Base-by-base conservation (phyloP, 768 basidiomycete genomes). In the Floccularia luteovirens region DNA sequence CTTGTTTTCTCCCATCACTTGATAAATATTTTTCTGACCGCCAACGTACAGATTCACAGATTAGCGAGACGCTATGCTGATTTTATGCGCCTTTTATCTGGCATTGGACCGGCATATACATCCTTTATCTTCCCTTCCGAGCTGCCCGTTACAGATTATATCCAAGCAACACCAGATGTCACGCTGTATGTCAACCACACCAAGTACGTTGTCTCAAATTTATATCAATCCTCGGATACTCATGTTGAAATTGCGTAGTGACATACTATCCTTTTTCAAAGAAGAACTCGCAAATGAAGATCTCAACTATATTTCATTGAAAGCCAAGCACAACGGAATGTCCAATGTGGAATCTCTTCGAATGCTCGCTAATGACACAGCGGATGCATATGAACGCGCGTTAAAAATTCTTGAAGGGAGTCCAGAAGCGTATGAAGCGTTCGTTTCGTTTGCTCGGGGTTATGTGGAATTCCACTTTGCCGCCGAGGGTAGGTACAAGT, bases 81-180 rank as follows among this genome's bases (percentile, higher is more conserved):
- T 14, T 28, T 28, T 28, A 28, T 14, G n/a, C n/a, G n/a, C n/a
- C n/a, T n/a, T n/a, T n/a, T 48, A 47, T 56, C 60, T 17, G 66
- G 62, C 2, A 43, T 53, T 6, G 42, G 51, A 1, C 56, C 60
- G 33, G 50, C 56, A 0, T 67, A 57, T 30, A 43, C 45, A 3
- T 50, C 57, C 30, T 52, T 59, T 50, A 51, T 58, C n/a, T 67
- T 63, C 39, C 51, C 57, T 3, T 24, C 36, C 4, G 50, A 54
- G 3, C 31, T 61, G 10, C 55, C 56, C 5, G 17, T 34, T 8
- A 17, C 8, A 34, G 17, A 8, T 12, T 30, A 28, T 19, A 30
- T 39, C 16, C 38, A 39, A 30, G 13, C 24, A 6, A 6, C 30
- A 13, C 25, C 38, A 14, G 24, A 39, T 10, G 30, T 39, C 8